Conservation (phyloP, 2,329 filamentous ascomycete species). For the Cladosporium sphaerospermum region DNA sequence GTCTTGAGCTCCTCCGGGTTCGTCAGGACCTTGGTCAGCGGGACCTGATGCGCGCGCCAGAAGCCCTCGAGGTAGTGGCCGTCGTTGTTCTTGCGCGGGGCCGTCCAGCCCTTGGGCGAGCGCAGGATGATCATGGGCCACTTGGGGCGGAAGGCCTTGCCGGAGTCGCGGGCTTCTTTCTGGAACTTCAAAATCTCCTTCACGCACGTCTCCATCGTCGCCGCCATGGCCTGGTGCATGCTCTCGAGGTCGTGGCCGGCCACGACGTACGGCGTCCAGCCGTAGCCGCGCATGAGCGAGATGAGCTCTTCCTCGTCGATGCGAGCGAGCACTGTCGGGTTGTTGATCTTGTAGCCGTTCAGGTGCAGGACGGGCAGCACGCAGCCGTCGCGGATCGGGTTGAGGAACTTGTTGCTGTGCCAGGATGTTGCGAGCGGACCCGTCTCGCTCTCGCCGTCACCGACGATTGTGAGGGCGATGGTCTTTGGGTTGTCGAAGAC, state of each 20-base stretch:
- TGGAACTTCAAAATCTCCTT: conserved; percentile 62
- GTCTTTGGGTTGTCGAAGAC: conserved; percentile 70
- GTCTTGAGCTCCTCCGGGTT: conserved; percentile 59
- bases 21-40: conserved; percentile 61
- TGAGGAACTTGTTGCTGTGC: conserved; percentile 79
- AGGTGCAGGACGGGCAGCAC: conserved; percentile 72
- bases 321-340: conserved; percentile 66
- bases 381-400: conserved; percentile 70
- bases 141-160: conserved; percentile 61
- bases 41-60: conserved; percentile 74
- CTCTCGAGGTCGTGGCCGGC: conserved; percentile 66
- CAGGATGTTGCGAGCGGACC: conserved; percentile 72
- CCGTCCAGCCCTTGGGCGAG: conserved; percentile 75
- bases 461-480: conserved; percentile 71
- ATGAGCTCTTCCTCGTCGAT: conserved; percentile 68
- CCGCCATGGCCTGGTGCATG: conserved; percentile 79
- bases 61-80: conserved; percentile 67
- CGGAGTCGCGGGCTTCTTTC: conserved; percentile 63
- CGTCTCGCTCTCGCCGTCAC: conserved; percentile 76
- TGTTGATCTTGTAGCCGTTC: conserved; percentile 83
- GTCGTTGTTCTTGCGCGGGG: conserved; percentile 60
- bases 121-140: conserved; percentile 78
- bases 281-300: conserved; percentile 64
- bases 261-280: conserved; percentile 75
- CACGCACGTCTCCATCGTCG: conserved; percentile 67